Percentiles rank a stretch among this genome's conserved stretches.
phyloP scores from a whole-genome alignment of 1,284 basidiomycete species.

The Ceratobasidium sp. region DNA sequence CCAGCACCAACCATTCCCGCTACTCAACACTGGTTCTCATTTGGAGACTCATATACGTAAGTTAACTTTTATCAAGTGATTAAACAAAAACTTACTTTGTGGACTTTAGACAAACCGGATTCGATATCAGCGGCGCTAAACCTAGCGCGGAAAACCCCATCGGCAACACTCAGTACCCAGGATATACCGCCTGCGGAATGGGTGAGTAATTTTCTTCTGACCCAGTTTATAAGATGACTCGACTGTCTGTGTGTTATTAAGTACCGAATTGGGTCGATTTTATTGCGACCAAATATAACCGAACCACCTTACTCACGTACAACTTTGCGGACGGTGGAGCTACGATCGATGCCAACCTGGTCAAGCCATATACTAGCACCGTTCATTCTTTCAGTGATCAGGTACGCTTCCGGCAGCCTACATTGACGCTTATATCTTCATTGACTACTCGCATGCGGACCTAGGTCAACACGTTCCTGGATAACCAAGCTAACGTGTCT shows the following conservation, averaged over 20 bases:
- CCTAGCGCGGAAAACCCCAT: constrained; percentile 60
- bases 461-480: constrained; percentile 61
- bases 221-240: constrained; percentile 57
- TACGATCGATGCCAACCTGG: constrained; percentile 47
- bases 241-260: background rate
- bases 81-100: no score
- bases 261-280: constrained; percentile 49
- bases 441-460: background rate
- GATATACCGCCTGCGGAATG: constrained; percentile 61
- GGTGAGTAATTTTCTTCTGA: constrained; percentile 55
- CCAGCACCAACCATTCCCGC: no score
- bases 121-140: no score
- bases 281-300: constrained; percentile 63
- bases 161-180: constrained; percentile 63
- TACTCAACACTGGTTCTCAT: constrained; percentile 34
- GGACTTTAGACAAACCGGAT: no score
- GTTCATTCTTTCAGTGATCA: constrained; percentile 66
- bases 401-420: constrained; percentile 50
- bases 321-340: constrained; percentile 66
- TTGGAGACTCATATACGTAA: constrained; percentile 45
- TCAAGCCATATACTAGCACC: constrained; percentile 61
- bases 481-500: constrained; percentile 59
- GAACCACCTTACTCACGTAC: constrained; percentile 64
- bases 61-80: constrained; percentile 57
- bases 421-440: no score